These are phyloP conservation scores for Lactarius akahatsu DNA, from an alignment of 768 basidiomycete species.

Conservation along the genomic window DNA sequence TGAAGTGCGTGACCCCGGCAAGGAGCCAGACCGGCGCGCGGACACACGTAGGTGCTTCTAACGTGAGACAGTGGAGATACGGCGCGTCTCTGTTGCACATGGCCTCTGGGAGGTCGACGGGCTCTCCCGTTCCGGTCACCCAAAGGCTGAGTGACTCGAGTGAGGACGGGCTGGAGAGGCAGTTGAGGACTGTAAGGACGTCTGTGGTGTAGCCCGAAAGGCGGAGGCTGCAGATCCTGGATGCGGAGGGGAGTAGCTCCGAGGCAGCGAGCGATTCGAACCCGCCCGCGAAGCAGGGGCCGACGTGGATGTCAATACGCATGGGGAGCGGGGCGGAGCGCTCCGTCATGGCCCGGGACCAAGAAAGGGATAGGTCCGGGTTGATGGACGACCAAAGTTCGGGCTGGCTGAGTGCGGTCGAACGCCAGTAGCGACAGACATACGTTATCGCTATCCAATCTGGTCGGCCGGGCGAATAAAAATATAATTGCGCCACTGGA, in stretches of 20 bases:
- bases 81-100: constrained; percentile 11
- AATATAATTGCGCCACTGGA: too few species aligned
- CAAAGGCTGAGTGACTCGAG: constrained; percentile 13
- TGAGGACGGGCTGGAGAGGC: constrained; percentile 15
- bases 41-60: constrained; percentile 1
- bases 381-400: constrained; percentile 22
- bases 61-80: constrained; percentile 10
- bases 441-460: constrained; percentile 14
- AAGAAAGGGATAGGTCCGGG: constrained; percentile 9
- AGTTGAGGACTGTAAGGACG: constrained; percentile 13
- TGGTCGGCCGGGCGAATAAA: neutral
- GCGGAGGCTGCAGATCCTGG: constrained; percentile 17
- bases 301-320: constrained; percentile 10
- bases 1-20: constrained; percentile 13
- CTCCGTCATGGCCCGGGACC: constrained; percentile 21
- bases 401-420: constrained; percentile 18
- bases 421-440: constrained; percentile 22
- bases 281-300: neutral
- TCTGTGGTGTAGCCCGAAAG: constrained; percentile 6
- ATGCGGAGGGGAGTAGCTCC: constrained; percentile 18
- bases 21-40: constrained; percentile 21
- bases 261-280: constrained; percentile 16
- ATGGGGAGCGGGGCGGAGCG: constrained; percentile 21
- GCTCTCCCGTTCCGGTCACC: neutral
- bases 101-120: constrained; percentile 4